Base-by-base conservation (phyloP, 148 eudicot species). In the Rhododendron mucronatum region DNA sequence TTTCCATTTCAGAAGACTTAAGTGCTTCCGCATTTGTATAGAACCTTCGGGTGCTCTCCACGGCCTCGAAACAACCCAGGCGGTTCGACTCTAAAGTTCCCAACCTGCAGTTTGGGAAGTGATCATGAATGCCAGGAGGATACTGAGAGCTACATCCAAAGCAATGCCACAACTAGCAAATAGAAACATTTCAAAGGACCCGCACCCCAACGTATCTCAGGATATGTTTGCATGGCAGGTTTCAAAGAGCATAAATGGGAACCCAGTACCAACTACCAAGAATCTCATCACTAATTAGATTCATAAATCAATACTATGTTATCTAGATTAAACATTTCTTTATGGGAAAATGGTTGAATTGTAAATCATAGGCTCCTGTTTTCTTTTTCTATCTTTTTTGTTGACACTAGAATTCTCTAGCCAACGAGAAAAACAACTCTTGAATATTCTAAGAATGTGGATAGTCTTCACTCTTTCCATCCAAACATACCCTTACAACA, bases 61-160 rank as follows among this genome's bases (percentile, higher is more conserved):
- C 99, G 98, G 87, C 98, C 98, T 91, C 99, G 91, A 83, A 97
- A 97, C 92, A 97, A 91, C 85, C 99, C 99, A 89, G 98, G 99
- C 81, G 99, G 99, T 91, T 97, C 99, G 83, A 97, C 99, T 89
- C 99, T 93, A 80, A 97, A 97, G 91, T 97, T 97, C 33, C 99
- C 99, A 84, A 96, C 99, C 99, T 95, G 92, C 78, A 89, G 57
- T 80, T 50, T 11, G 63, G 71, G 82, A 63, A 71, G 65, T 12
- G 13, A 61, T 89, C 84, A 88, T 75, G 82, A 12, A 53, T 74
- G 69, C 86, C 39, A 28, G 12, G 48, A 47, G 6, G 57, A 51
- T 37, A 55, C 76, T 53, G 81, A 83, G 35, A 50, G 50, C 50
- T 71, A 78, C 28, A 21, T 84, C 28, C 7, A 73, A 28, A 84